Evolutionary conservation across 805 yeast species (phyloP), one percentile per base, ranked within the genome.

Genomic region (Ogataea corticis): DNA sequence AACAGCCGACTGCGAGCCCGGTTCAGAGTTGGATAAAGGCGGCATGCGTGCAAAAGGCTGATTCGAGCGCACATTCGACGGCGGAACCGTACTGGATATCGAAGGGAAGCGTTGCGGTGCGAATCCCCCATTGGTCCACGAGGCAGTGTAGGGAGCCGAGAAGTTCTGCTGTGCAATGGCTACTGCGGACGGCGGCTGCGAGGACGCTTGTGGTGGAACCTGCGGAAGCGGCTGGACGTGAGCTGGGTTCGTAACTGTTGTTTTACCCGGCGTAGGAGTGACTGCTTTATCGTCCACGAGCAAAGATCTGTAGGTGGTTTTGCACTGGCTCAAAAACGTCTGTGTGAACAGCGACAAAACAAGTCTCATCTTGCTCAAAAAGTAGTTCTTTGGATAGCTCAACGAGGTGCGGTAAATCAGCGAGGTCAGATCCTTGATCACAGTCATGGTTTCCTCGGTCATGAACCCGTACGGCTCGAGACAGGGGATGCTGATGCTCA

Each of bases 291-390:
- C 21, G 11, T 49, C 50, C 14, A 44, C 49, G 2, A 42, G 40
- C 5, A 45, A 9, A 16, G 42, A 16, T 14, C 45, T 46, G 16
- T 55, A 57, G 3, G 61, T 52, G 7, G 44, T 39, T 27, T 61
- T 62, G 46, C 82, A 72, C 59, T 81, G 85, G 30, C 75, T 73
- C 1, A 77, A 73, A 58, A 82, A 83, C 0, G 87, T 81, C 54
- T 81, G 85, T 13, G 78, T 70, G 52, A 82, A 83, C 25, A 83
- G 62, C 15, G 80, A 77, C 21, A 83, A 63, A 21, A 83, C 79
- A 41, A 82, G 69, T 44, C 79, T 69, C 56, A 77, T 71, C 56
- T 81, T 83, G 50, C 70, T 70, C 44, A 83, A 61, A 42, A 75
- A 73, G 54, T 71, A 71, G 59, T 82, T 82, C 44, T 63, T 66